Evolutionary conservation across 768 basidiomycete genomes (phyloP).

Genomic region (Butyriboletus loyo): DNA sequence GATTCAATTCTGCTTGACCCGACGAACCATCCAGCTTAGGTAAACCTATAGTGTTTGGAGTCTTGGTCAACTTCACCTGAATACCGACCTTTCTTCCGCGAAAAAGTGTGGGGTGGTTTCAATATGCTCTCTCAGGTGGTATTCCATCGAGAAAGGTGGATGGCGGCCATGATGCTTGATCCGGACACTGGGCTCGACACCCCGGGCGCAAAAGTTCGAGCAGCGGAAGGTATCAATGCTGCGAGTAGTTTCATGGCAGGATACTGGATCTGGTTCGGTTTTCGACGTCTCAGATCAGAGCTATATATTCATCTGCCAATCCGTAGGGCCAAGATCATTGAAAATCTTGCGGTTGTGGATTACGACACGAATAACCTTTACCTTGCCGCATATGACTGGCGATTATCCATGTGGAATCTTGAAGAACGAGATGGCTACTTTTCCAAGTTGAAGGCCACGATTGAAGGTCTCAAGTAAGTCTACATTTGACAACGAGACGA

Average conservation of each 20-base stretch:
- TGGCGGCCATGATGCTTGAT: constrained; percentile 86
- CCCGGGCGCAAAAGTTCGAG: constrained; percentile 78
- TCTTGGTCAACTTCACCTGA: constrained; percentile 91
- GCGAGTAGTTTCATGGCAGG: constrained; percentile 85
- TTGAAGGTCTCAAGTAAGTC: constrained; percentile 74
- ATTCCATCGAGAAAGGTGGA: constrained; percentile 87
- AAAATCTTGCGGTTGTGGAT: constrained; percentile 89
- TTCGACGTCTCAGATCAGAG: neutral
- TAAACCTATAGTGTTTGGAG: constrained; percentile 63
- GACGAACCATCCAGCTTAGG: neutral
- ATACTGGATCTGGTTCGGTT: constrained; percentile 85
- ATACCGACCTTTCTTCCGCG: constrained; percentile 87
- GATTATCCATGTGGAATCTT: constrained; percentile 82
- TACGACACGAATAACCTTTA: constrained; percentile 90
- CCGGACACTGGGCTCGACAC: constrained; percentile 90
- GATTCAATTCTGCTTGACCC: neutral
- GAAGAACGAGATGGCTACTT: constrained; percentile 91
- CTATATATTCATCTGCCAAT: neutral
- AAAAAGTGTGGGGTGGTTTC: constrained; percentile 77
- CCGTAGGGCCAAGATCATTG: constrained; percentile 81
- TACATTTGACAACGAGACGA: neutral
- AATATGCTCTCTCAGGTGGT: constrained; percentile 82
- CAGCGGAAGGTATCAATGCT: constrained; percentile 89
- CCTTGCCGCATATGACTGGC: constrained; percentile 90
- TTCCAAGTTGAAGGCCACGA: constrained; percentile 72